Percentiles rank a stretch among this genome's conserved stretches.
phyloP scores from a whole-genome alignment of 73 alveolate species.

The Paramecium caudatum region DNA sequence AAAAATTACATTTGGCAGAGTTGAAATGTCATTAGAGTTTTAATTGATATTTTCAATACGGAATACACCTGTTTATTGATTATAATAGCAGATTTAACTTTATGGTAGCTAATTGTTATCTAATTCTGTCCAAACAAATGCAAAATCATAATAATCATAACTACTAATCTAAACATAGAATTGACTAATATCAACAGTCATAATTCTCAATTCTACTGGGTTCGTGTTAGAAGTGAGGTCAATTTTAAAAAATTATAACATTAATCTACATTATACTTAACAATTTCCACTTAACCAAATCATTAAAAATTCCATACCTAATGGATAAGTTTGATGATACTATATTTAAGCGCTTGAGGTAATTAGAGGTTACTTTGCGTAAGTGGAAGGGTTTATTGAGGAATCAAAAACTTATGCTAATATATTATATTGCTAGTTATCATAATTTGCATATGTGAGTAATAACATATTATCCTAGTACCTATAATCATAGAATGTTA shows the following conservation, averaged over 20 bases:
- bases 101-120: neutral
- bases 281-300: slow-evolving; percentile 24
- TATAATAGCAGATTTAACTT: neutral
- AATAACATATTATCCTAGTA: neutral
- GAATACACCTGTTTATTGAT: neutral
- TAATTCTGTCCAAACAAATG: slow-evolving; percentile 27
- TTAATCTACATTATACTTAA: neutral
- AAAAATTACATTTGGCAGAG: neutral
- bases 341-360: neutral
- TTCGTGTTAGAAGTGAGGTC: neutral
- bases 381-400: neutral
- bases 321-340: neutral
- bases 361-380: neutral
- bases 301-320: neutral
- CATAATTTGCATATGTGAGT: neutral
- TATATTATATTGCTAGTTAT: neutral
- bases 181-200: neutral
- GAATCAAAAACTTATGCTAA: neutral
- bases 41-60: neutral
- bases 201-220: slow-evolving; percentile 10
- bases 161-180: neutral
- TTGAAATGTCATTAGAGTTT: neutral
- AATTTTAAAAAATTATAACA: neutral
- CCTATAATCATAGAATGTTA: neutral
- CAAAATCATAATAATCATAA: neutral